Percentiles rank a stretch among this genome's conserved stretches.
phyloP scores from a whole-genome alignment of 2,329 filamentous ascomycete species.

The Chalaropsis thielavioides region DNA sequence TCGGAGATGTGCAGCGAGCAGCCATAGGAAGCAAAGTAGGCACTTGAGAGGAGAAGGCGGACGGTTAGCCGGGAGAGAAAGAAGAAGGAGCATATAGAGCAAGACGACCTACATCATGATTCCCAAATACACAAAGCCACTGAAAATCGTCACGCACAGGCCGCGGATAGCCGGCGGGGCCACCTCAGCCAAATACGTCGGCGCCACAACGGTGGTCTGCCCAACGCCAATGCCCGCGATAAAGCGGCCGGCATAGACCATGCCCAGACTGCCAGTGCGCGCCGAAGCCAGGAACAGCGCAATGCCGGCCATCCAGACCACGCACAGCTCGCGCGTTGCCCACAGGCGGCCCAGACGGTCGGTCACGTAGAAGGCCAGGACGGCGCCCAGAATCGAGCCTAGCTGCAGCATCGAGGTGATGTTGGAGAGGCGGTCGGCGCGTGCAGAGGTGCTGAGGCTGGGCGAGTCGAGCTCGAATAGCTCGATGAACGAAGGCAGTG shows the following conservation, averaged over 20 bases:
- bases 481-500: slow-evolving; percentile 10
- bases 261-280: slow-evolving; percentile 37
- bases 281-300: slow-evolving; percentile 41
- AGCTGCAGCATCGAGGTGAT: slow-evolving; percentile 73
- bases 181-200: slow-evolving; percentile 60
- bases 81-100: too few relatives aligned
- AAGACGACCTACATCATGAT: slow-evolving; percentile 42
- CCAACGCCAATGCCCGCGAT: slow-evolving; percentile 53
- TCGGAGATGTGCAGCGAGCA: slow-evolving; percentile 35
- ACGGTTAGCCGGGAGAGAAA: neutral
- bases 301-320: slow-evolving; percentile 44
- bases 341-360: slow-evolving; percentile 49
- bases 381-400: slow-evolving; percentile 56
- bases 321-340: slow-evolving; percentile 43
- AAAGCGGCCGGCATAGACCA: slow-evolving; percentile 51
- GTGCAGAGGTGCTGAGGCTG: slow-evolving; percentile 35
- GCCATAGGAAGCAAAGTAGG: slow-evolving; percentile 62
- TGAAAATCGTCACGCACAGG: slow-evolving; percentile 50
- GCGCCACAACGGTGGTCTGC: slow-evolving; percentile 52
- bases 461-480: slow-evolving; percentile 45
- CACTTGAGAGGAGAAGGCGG: slow-evolving; percentile 22
- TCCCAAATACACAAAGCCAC: slow-evolving; percentile 51
- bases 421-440: slow-evolving; percentile 58
- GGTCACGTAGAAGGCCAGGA: slow-evolving; percentile 45
- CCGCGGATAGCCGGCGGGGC: slow-evolving; percentile 55